Evolutionary conservation across 192 early-diverging fungal species (phyloP).

Genomic region (Obelidium mucronatum): DNA sequence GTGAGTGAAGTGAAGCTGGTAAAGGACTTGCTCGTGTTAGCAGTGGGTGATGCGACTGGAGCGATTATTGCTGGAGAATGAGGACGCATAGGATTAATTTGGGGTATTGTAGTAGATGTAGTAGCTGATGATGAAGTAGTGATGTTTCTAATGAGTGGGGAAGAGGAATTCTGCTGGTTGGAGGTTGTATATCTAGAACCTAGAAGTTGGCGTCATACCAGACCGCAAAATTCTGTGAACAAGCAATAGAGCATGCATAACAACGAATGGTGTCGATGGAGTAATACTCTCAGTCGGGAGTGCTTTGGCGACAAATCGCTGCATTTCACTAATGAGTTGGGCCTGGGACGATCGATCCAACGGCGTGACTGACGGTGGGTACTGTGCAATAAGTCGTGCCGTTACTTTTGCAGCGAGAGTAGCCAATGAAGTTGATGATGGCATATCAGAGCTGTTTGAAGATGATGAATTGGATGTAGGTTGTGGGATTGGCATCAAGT

Average conservation of each 20-base stretch:
- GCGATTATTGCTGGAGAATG: too few relatives aligned
- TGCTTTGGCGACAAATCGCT: background rate
- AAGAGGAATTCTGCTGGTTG: background rate
- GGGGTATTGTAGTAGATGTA: background rate
- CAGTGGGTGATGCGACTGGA: too few relatives aligned
- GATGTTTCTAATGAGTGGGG: background rate
- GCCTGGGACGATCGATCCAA: background rate
- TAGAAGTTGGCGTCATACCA: background rate
- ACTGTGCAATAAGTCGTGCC: background rate
- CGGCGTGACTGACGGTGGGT: background rate
- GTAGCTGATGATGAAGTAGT: background rate
- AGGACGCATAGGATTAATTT: background rate
- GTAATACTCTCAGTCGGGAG: background rate
- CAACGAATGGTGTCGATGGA: slow-evolving; percentile 9
- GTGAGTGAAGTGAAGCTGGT: background rate
- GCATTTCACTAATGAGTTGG: background rate
- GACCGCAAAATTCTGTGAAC: slow-evolving; percentile 11
- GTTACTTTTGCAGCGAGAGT: background rate
- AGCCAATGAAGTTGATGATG: background rate
- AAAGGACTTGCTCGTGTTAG: background rate
- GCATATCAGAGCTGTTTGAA: background rate
- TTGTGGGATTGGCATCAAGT: too few relatives aligned
- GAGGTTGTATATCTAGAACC: background rate
- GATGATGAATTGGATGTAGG: background rate
- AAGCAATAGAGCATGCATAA: slow-evolving; percentile 21